phyloP scores from a whole-genome alignment of 371 early-diverging fungal species.

The Chytridium lagenaria region DNA sequence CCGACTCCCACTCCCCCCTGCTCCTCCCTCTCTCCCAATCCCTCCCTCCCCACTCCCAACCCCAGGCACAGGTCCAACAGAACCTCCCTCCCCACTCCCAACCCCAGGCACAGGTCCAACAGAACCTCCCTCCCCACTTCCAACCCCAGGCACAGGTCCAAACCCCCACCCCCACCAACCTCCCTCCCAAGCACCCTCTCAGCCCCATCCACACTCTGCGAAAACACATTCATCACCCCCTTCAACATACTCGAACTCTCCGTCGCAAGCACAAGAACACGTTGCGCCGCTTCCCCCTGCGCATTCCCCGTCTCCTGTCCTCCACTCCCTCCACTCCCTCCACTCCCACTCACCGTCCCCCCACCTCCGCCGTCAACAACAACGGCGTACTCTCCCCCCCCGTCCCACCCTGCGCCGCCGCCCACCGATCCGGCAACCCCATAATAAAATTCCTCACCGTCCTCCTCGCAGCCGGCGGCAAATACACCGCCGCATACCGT shows the following conservation, averaged over 20 bases:
- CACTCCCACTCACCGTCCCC: not conserved
- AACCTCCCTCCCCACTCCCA: no score
- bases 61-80: no score
- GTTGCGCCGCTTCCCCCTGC: slow-evolving; percentile 49
- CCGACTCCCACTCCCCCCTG: no score
- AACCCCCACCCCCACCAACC: slow-evolving; percentile 15
- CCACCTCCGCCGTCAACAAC: not conserved
- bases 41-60: no score
- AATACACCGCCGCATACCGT: slow-evolving; percentile 83
- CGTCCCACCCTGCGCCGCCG: slow-evolving; percentile 1
- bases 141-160: no score
- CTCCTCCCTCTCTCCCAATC: no score
- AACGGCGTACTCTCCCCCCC: not conserved
- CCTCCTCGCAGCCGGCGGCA: slow-evolving; percentile 84
- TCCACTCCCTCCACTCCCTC: not conserved
- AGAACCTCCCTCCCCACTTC: no score
- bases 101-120: no score
- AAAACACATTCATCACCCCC: slow-evolving; percentile 79
- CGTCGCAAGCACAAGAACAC: slow-evolving; percentile 75
- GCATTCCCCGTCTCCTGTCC: not conserved
- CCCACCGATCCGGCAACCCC: slow-evolving; percentile 84
- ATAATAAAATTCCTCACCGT: slow-evolving; percentile 87
- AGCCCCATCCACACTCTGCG: slow-evolving; percentile 78
- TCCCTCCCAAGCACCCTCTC: slow-evolving; percentile 59
- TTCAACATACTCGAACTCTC: slow-evolving; percentile 85